phyloP scores from a whole-genome alignment of 1,139 yeast species.

The Candida sp. region DNA sequence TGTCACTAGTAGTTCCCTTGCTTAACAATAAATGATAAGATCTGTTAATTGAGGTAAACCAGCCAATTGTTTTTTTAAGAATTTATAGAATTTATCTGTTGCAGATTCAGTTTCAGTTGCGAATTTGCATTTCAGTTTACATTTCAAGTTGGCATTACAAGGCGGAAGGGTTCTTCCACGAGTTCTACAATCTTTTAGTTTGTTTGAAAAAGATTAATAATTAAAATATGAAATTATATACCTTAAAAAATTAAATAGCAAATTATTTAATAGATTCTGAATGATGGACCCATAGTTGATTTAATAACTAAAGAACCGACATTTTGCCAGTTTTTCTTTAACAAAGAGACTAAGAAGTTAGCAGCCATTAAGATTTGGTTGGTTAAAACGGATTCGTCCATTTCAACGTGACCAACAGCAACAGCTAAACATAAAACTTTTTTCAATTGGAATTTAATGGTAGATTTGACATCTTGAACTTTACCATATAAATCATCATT shows the following conservation, averaged over 20 bases:
- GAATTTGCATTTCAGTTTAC: too few species aligned
- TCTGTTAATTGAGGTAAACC: too few species aligned
- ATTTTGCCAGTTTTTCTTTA: slow-evolving; percentile 99
- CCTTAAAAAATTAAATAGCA: too few species aligned
- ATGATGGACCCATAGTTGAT: slow-evolving; percentile 99
- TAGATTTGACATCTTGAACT: slow-evolving; percentile 97
- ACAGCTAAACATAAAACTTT: slow-evolving; percentile 88
- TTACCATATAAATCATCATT: slow-evolving; percentile 95
- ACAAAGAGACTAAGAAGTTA: slow-evolving; percentile 98
- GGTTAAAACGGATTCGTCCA: slow-evolving; percentile 95
- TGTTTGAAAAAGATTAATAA: too few species aligned
- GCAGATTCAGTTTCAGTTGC: too few species aligned
- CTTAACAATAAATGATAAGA: too few species aligned
- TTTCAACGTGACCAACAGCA: slow-evolving; percentile 98
- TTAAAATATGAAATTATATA: slow-evolving; percentile 11
- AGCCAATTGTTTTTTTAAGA: too few species aligned
- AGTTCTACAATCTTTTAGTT: too few species aligned
- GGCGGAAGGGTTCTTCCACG: too few species aligned
- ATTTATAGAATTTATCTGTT: too few species aligned
- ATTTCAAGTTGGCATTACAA: too few species aligned
- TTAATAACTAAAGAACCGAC: slow-evolving; percentile 99
- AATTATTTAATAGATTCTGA: slow-evolving; percentile 95
- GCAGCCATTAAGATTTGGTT: slow-evolving; percentile 99
- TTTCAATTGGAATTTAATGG: slow-evolving; percentile 99
- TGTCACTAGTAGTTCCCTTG: too few species aligned